Base-by-base conservation (phyloP, 257 asterid genomes). In the Leonotis leonurus region DNA sequence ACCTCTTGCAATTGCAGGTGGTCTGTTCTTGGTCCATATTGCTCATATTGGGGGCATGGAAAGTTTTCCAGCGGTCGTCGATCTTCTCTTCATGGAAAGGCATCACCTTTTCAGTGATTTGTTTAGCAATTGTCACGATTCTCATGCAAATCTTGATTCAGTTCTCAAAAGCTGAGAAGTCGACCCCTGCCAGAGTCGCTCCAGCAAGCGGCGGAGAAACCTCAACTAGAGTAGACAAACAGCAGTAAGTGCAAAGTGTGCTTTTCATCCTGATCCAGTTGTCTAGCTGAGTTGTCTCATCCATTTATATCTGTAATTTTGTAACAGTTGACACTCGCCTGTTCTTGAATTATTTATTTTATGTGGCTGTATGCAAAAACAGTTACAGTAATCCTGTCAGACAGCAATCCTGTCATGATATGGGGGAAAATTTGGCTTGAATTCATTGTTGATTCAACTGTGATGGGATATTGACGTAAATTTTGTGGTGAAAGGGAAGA, bases 41-140 rank as follows among this genome's bases (percentile, higher is more conserved):
- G 70, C 80, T 89, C 60, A 57, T 63, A 60, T 61, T 80, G 46
- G 97, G 80, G 25, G 72, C 82, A 40, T 24, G 68, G 59, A 86
- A 89, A 72, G 72, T 86, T 58, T 69, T 85, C 81, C 89, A 70
- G 54, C 50, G 84, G 73, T 77, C 73, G 49, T 72, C 89, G 16
- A 76, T 89, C 59, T 73, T 92, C 75, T 89, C 95, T 1, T 85
- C 99, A n/a, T 76, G 97, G 96, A 89, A 85, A 73, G 99, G 96
- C 63, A 26, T 82, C 26, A 35, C 87, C 12, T 60, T 85, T 64
- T 78, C 90, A 30, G 81, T 74, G 9, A 58, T 82, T 14, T 78
- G 78, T 45, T 67, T 92, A 76, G 84, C 77, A 3, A 57, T 74
- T 24, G 71, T 89, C 73, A 89, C 94, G 10, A 36, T 80, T 54